Percentiles rank a stretch among this genome's conserved stretches.
These are phyloP conservation scores for Neurospora terricola DNA, from an alignment of 495 filamentous ascomycete species.

Conservation along the genomic window DNA sequence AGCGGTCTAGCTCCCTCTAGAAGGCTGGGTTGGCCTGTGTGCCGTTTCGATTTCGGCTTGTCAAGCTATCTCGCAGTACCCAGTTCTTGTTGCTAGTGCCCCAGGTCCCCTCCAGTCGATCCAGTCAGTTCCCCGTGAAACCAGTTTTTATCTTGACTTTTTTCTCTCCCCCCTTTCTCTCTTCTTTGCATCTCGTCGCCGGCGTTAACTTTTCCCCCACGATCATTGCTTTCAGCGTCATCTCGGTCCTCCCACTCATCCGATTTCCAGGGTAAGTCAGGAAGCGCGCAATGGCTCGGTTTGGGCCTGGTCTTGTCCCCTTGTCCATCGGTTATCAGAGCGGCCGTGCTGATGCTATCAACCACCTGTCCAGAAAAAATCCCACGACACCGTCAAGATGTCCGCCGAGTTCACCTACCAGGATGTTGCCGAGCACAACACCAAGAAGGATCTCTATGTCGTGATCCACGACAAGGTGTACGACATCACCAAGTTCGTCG, in stretches of 20 bases:
- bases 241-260: neutral
- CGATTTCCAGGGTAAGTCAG: neutral
- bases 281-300: neutral
- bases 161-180: slow-evolving; percentile 8
- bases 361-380: slow-evolving; percentile 15
- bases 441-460: slow-evolving; percentile 91
- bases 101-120: neutral
- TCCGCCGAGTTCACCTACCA: slow-evolving; percentile 67
- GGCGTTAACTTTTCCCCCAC: neutral
- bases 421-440: slow-evolving; percentile 78
- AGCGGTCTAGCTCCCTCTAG: neutral
- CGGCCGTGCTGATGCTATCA: slow-evolving; percentile 3
- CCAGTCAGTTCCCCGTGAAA: neutral
- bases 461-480: slow-evolving; percentile 97
- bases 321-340: neutral
- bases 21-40: neutral
- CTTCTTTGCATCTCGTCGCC: slow-evolving; percentile 3
- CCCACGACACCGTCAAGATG: slow-evolving; percentile 40
- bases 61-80: slow-evolving; percentile 4
- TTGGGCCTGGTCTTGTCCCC: neutral
- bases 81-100: neutral
- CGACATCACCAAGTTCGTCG: slow-evolving; percentile 76
- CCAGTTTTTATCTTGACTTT: slow-evolving; percentile 2
- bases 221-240: neutral
- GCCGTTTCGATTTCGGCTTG: neutral